Evolutionary conservation across 1,284 basidiomycete species (phyloP).

Genomic region (Apiotrichum brassicae): DNA sequence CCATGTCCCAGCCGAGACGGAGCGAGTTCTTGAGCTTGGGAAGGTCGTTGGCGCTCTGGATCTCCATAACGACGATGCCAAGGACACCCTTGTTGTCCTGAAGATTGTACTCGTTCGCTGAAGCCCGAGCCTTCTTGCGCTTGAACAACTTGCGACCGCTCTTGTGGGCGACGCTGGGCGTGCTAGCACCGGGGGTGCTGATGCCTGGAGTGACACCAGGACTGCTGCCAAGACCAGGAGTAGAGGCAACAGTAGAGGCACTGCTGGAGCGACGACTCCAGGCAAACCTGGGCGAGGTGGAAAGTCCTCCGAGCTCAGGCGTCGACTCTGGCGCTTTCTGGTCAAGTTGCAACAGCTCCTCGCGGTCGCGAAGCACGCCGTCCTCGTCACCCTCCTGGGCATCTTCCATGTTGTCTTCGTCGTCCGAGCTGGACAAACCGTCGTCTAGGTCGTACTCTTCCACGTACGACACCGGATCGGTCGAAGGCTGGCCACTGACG

Average conservation of each 20-base stretch:
- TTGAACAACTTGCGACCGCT: slow-evolving; percentile 9
- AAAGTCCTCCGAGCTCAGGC: not conserved
- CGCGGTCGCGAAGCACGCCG: slow-evolving; percentile 1
- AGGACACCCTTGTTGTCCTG: slow-evolving; percentile 59
- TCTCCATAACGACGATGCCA: slow-evolving; percentile 83
- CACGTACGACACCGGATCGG: not conserved
- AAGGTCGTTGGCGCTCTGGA: slow-evolving; percentile 68
- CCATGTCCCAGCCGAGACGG: slow-evolving; percentile 65
- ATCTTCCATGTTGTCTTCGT: slow-evolving; percentile 51
- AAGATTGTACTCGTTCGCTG: slow-evolving; percentile 56
- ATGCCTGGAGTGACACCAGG: not conserved
- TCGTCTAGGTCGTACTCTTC: slow-evolving; percentile 62
- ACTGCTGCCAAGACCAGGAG: not conserved
- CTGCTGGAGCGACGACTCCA: slow-evolving; percentile 7
- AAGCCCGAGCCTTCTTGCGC: slow-evolving; percentile 10
- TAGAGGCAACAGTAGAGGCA: not conserved
- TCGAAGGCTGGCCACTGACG: slow-evolving; percentile 9
- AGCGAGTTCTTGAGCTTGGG: slow-evolving; percentile 70
- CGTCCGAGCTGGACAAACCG: slow-evolving; percentile 57
- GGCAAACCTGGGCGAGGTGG: not conserved
- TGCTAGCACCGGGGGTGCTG: not conserved
- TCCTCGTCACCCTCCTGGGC: slow-evolving; percentile 33
- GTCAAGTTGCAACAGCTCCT: not conserved
- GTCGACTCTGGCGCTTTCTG: not conserved
- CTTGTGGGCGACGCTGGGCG: not conserved